A percentile compares a stretch with the other conserved stretches of the same genome.
These are phyloP conservation scores for Naganishia liquefaciens DNA, from an alignment of 1,284 basidiomycete genomes.

Conservation along the genomic window DNA sequence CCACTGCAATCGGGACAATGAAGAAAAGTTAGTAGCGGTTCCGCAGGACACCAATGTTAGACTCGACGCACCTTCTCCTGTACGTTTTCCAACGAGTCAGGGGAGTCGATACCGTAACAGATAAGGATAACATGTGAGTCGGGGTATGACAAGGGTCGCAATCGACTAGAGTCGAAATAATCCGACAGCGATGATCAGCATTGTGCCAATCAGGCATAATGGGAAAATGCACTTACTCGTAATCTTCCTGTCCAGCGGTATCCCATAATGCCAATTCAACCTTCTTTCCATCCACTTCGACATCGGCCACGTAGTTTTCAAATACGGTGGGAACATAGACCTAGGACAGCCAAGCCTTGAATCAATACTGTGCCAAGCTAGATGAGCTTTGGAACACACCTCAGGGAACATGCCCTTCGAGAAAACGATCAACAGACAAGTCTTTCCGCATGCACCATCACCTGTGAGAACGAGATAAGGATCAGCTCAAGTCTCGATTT, in stretches of 20 bases:
- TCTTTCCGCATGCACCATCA: constrained; percentile 60
- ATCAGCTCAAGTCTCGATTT: background rate
- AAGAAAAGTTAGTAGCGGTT: constrained; percentile 10
- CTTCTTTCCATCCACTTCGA: constrained; percentile 86
- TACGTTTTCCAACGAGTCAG: constrained; percentile 89
- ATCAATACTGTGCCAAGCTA: background rate
- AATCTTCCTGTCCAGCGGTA: constrained; percentile 86
- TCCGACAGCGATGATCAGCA: background rate
- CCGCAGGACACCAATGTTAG: background rate
- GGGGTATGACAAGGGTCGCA: constrained; percentile 85
- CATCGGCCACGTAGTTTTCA: constrained; percentile 80
- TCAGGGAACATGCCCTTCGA: constrained; percentile 89
- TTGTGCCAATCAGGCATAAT: constrained; percentile 10
- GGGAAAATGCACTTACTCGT: constrained; percentile 53
- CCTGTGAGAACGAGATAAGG: constrained; percentile 37
- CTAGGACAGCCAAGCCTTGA: constrained; percentile 51
- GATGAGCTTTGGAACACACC: constrained; percentile 56
- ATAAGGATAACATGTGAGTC: constrained; percentile 92
- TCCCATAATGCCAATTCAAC: constrained; percentile 93
- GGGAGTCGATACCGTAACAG: constrained; percentile 89
- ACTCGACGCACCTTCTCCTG: constrained; percentile 77
- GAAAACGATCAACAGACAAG: constrained; percentile 61
- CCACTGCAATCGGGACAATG: constrained; percentile 64
- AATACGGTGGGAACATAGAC: constrained; percentile 92
- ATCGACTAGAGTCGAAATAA: constrained; percentile 66